phyloP scores from a whole-genome alignment of 805 yeast species.

The Isabelozyma gotoi region DNA sequence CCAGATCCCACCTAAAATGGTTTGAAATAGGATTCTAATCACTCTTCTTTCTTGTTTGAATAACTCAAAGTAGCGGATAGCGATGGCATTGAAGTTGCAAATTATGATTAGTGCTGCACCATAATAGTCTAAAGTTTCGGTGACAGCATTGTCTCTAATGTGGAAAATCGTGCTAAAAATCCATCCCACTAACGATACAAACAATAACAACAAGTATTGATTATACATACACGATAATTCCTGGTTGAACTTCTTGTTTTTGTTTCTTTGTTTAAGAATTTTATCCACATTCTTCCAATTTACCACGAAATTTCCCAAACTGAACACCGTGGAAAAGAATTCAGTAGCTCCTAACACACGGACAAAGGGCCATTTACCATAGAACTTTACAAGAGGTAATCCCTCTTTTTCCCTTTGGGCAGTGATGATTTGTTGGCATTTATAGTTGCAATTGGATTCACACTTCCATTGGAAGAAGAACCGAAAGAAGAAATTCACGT shows the following conservation, averaged over 20 bases:
- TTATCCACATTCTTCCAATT: conserved; percentile 29
- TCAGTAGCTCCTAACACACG: conserved; percentile 39
- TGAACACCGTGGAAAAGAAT: conserved; percentile 32
- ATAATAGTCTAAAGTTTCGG: conserved; percentile 42
- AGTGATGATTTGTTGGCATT: conserved; percentile 38
- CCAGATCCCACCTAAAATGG: conserved; percentile 15
- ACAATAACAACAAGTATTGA: conserved; percentile 29
- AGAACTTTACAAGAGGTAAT: conserved; percentile 35
- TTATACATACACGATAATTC: conserved; percentile 20
- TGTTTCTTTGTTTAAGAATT: conserved; percentile 23
- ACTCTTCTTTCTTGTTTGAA: conserved; percentile 10
- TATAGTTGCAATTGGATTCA: conserved; percentile 34
- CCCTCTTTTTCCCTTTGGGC: conserved; percentile 15
- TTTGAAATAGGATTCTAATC: conserved; percentile 16
- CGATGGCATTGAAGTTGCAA: conserved; percentile 34
- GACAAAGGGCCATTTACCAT: conserved; percentile 45
- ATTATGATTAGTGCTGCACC: conserved; percentile 41
- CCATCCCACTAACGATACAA: conserved; percentile 37
- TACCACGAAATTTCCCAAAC: conserved; percentile 34
- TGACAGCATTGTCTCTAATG: conserved; percentile 32
- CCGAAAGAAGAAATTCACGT: conserved; percentile 16
- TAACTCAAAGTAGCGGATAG: conserved; percentile 29
- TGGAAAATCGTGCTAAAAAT: conserved; percentile 36
- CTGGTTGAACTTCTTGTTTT: conserved; percentile 11
- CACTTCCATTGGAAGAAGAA: conserved; percentile 33